phyloP scores from a whole-genome alignment of 1,284 basidiomycete genomes.

The Phlebopus sp. region DNA sequence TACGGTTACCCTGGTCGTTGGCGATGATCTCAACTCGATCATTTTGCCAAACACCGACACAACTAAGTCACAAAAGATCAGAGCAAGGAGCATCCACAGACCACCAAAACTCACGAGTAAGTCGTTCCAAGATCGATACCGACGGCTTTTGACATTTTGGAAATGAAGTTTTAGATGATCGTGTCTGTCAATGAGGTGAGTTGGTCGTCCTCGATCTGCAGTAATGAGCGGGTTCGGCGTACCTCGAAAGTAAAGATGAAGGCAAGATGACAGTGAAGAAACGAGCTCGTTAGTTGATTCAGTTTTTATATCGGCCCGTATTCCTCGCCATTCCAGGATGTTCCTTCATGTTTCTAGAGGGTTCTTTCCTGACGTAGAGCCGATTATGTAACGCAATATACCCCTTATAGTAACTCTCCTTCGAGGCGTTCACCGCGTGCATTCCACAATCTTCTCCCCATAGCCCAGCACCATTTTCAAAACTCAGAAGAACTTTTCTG shows the following conservation, averaged over 20 bases:
- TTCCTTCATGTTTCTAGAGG: slow-evolving; percentile 37
- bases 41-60: slow-evolving; percentile 96
- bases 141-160: slow-evolving; percentile 74
- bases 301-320: slow-evolving; percentile 34
- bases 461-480: background rate
- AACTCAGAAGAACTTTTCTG: background rate
- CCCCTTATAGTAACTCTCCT: slow-evolving; percentile 2
- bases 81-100: background rate
- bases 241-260: slow-evolving; percentile 12
- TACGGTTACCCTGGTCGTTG: slow-evolving; percentile 98
- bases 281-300: background rate
- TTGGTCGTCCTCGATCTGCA: slow-evolving; percentile 1
- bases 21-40: slow-evolving; percentile 98
- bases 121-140: slow-evolving; percentile 92
- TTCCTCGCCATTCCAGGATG: slow-evolving; percentile 39
- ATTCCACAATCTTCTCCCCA: slow-evolving; percentile 4
- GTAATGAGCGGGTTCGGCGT: background rate
- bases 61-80: slow-evolving; percentile 41
- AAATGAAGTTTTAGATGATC: slow-evolving; percentile 4
- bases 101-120: slow-evolving; percentile 60
- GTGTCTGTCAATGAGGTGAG: background rate
- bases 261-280: slow-evolving; percentile 14
- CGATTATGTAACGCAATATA: slow-evolving; percentile 33
- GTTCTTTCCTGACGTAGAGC: slow-evolving; percentile 31
- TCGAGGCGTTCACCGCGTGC: background rate